Evolutionary conservation across 2,329 filamentous ascomycete species (phyloP).

Genomic region (Neopestalotiopsis sp.): DNA sequence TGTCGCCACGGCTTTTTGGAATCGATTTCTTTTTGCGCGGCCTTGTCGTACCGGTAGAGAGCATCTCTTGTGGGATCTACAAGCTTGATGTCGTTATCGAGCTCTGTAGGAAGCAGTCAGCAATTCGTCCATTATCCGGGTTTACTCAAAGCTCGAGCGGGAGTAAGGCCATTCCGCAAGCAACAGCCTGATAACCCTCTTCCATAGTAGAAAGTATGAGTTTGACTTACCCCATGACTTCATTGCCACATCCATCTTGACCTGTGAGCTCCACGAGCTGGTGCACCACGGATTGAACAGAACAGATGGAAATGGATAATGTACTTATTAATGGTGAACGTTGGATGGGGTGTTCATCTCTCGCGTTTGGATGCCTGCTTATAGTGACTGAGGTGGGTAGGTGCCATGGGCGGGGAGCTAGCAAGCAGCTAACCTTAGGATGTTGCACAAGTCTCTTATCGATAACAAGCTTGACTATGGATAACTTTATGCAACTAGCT

Average conservation of each 20-base stretch:
- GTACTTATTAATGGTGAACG: not conserved
- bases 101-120: slow-evolving; percentile 60
- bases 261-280: slow-evolving; percentile 14
- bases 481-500: slow-evolving; percentile 11
- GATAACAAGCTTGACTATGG: slow-evolving; percentile 6
- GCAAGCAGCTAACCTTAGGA: not conserved
- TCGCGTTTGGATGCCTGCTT: not conserved
- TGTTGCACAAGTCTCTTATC: not conserved
- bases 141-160: not conserved
- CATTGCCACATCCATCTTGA: slow-evolving; percentile 59
- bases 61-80: slow-evolving; percentile 88
- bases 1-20: slow-evolving; percentile 74
- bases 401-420: slow-evolving; percentile 5
- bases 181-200: not conserved
- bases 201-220: slow-evolving; percentile 14
- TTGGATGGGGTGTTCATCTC: not conserved
- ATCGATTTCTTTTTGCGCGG: slow-evolving; percentile 69
- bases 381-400: not conserved
- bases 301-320: not conserved
- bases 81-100: slow-evolving; percentile 83
- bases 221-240: slow-evolving; percentile 62
- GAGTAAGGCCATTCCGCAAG: not conserved
- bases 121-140: slow-evolving; percentile 3
- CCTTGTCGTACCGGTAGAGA: slow-evolving; percentile 82
- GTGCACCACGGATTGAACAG: not conserved